phyloP scores from a whole-genome alignment of 202 grass and related monocot genomes.

The Carex arenaria region DNA sequence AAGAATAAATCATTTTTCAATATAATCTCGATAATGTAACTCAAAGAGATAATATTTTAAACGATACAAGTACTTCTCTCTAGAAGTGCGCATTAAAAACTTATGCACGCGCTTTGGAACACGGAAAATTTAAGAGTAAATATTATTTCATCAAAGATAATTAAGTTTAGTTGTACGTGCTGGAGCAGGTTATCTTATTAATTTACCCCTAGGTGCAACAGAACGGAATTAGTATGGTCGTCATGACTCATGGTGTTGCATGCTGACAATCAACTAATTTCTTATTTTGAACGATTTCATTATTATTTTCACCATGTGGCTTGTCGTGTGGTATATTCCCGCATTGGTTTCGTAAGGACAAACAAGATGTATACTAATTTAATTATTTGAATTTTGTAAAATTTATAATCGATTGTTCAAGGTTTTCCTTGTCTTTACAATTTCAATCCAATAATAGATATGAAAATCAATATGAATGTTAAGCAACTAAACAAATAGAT shows the following conservation, averaged over 20 bases:
- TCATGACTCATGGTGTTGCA: background rate
- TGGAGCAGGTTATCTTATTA: background rate
- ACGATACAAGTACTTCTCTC: background rate
- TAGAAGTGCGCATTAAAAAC: background rate
- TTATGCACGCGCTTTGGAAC: background rate
- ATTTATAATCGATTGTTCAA: background rate
- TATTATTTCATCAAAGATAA: background rate
- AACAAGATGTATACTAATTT: background rate
- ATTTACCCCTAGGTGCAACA: background rate
- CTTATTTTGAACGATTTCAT: slow-evolving; percentile 6
- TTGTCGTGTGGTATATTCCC: background rate
- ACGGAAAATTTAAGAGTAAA: background rate
- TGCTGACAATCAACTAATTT: background rate
- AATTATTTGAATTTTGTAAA: background rate
- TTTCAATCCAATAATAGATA: background rate
- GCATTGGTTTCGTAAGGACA: background rate
- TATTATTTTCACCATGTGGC: background rate
- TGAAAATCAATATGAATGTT: background rate
- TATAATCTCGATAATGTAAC: background rate
- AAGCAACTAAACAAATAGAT: background rate
- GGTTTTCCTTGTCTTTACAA: background rate
- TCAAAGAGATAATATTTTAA: background rate
- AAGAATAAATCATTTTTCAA: too few relatives aligned
- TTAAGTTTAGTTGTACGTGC: too few relatives aligned
- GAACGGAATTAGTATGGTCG: background rate